Percentiles rank a stretch among this genome's conserved stretches.
Conservation (phyloP, 352 stramenopile species). For the Phytophthora foliorum region DNA sequence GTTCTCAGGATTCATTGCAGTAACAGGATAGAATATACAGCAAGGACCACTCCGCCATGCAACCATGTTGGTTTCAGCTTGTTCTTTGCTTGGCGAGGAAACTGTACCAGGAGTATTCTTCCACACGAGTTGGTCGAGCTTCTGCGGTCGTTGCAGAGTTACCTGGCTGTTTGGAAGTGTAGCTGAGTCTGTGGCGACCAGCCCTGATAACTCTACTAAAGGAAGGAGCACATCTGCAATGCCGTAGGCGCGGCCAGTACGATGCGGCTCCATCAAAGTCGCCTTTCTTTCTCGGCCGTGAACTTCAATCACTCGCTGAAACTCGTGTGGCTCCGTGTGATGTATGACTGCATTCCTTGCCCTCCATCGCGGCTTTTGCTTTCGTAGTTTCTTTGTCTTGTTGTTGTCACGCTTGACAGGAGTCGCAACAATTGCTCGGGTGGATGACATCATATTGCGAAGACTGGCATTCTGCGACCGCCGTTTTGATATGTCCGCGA, state of each 20-base stretch:
- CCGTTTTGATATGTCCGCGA: slow-evolving; percentile 16
- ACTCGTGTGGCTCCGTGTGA: slow-evolving; percentile 40
- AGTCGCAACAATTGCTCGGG: slow-evolving; percentile 9
- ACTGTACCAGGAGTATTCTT: slow-evolving; percentile 23
- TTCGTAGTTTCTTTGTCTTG: slow-evolving; percentile 20
- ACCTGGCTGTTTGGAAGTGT: background rate
- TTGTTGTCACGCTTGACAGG: background rate
- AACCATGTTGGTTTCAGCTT: slow-evolving; percentile 23
- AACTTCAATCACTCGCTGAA: slow-evolving; percentile 48
- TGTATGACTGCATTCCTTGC: slow-evolving; percentile 54
- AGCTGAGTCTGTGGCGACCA: slow-evolving; percentile 6
- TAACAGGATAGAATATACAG: slow-evolving; percentile 45
- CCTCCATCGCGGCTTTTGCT: slow-evolving; percentile 26
- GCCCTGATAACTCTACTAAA: slow-evolving; percentile 24
- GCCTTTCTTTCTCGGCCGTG: slow-evolving; percentile 1
- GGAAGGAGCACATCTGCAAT: slow-evolving; percentile 24
- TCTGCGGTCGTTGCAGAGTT: slow-evolving; percentile 8
- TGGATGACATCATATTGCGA: slow-evolving; percentile 30
- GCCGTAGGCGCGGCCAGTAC: slow-evolving; percentile 2
- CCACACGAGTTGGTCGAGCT: slow-evolving; percentile 33
- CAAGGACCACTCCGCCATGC: slow-evolving; percentile 43
- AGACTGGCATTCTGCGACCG: slow-evolving; percentile 10
- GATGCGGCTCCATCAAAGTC: slow-evolving; percentile 29
- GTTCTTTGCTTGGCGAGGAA: slow-evolving; percentile 2
- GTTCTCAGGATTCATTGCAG: slow-evolving; percentile 17